These are phyloP conservation scores for Leccinum insigne DNA, from an alignment of 1,284 basidiomycete species.

Conservation along the genomic window DNA sequence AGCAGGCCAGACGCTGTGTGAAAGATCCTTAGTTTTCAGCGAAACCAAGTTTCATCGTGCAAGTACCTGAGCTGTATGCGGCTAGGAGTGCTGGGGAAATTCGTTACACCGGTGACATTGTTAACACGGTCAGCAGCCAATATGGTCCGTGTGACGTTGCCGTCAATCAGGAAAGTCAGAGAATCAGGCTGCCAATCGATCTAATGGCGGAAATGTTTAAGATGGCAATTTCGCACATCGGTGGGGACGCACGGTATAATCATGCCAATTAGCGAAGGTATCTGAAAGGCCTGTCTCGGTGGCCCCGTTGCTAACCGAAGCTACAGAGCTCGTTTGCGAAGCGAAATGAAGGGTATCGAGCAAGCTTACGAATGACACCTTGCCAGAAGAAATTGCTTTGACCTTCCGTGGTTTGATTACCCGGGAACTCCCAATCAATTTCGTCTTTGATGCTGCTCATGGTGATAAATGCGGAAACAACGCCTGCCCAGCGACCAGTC, in stretches of 20 bases:
- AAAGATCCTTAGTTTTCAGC: constrained; percentile 3
- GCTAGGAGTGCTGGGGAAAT: constrained; percentile 77
- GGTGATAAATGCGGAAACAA: constrained; percentile 83
- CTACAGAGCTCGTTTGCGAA: constrained; percentile 22
- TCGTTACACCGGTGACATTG: constrained; percentile 44
- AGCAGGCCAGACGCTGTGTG: constrained; percentile 72
- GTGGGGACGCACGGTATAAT: constrained; percentile 59
- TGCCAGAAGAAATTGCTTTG: constrained; percentile 85
- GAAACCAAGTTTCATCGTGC: neutral
- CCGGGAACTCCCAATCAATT: constrained; percentile 86
- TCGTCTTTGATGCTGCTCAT: constrained; percentile 87
- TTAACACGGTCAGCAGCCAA: constrained; percentile 58
- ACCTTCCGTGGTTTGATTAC: constrained; percentile 54
- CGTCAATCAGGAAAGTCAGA: constrained; percentile 71
- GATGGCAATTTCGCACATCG: neutral
- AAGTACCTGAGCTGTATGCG: constrained; percentile 72
- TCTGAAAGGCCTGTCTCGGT: constrained; percentile 52
- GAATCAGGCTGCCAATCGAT: constrained; percentile 77
- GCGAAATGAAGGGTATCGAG: neutral
- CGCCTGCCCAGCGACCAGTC: constrained; percentile 69
- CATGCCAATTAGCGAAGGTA: constrained; percentile 71
- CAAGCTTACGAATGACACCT: constrained; percentile 64
- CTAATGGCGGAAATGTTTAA: constrained; percentile 34
- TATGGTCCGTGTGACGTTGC: constrained; percentile 66
- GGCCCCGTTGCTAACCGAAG: constrained; percentile 45